Evolutionary conservation across 1,139 yeast genomes (phyloP), one percentile per base, ranked within the genome.

Genomic region (Geotrichum cucujoidarum): DNA sequence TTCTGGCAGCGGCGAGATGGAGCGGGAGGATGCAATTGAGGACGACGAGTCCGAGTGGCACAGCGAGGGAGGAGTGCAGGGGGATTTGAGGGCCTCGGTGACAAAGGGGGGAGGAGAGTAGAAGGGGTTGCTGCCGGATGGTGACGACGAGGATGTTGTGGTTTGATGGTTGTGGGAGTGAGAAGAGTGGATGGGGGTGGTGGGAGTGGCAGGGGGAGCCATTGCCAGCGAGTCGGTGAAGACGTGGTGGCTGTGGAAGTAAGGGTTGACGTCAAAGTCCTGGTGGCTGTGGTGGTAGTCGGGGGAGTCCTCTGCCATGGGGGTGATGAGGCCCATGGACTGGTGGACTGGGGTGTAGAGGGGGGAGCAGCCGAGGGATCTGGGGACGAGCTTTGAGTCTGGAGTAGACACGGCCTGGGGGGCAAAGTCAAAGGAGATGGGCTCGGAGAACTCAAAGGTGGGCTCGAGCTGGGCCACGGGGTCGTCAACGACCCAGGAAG

Each of bases 31-130:
- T 43, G 45, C 49, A 35, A 49, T 40, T 17, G 52, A 49, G 25
- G 48, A 45, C 2, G 48, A 48, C 31, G 40, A 43, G 16, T 49
- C 49, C 1, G 52, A 49, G 39, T 49, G 52, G 33, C 40, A 33
- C 7, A 49, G 42, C 3, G 48, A 35, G 17, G 49, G 49, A 31
- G 52, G 52, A 35, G 51, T 43, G 11, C 47, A 29, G 38, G 53
- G 49, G 6, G 27, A 6, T n/a, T n/a, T n/a, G 20, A 45, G 29
- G 14, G 47, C 20, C 35, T 32, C 40, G 32, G 47, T 30, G 33
- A 64, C 51, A 49, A 56, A 64, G n/a, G 64, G 42, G n/a, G 67
- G 64, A 24, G 67, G 66, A 47, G 60, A 53, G 55, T 65, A 65
- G 53, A 65, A 65, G 14, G 69, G 69, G 52, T 65, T 65, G 48